Evolutionary conservation across 83 land plant species (phyloP).

Genomic region (Larix sibirica): DNA sequence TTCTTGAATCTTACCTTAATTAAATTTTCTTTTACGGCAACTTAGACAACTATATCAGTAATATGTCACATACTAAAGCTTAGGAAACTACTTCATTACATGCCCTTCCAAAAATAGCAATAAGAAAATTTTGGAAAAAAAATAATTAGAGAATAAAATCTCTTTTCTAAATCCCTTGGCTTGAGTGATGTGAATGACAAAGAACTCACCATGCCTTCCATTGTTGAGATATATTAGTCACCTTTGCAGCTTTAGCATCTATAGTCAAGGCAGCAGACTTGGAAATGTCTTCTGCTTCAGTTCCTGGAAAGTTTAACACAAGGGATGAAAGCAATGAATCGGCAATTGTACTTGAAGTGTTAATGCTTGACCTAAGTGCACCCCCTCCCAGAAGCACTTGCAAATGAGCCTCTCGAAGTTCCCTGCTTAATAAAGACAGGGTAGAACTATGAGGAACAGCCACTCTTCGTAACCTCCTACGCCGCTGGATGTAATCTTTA

Average conservation of each 20-base stretch:
- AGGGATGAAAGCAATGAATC: constrained; percentile 82
- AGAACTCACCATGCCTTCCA: constrained; percentile 50
- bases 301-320: constrained; percentile 59
- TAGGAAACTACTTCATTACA: not conserved
- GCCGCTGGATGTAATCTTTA: constrained; percentile 68
- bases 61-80: not conserved
- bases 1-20: no score
- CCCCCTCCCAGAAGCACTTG: constrained; percentile 82
- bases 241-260: constrained; percentile 35
- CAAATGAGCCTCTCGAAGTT: constrained; percentile 86
- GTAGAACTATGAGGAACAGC: constrained; percentile 71
- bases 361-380: constrained; percentile 37
- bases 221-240: constrained; percentile 25
- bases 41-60: not conserved
- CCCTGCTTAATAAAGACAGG: constrained; percentile 75
- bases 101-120: not conserved
- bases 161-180: no score
- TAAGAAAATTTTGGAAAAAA: not conserved
- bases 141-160: not conserved
- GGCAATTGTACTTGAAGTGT: constrained; percentile 22
- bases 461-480: constrained; percentile 67
- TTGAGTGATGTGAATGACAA: not conserved
- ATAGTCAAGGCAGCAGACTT: constrained; percentile 45
- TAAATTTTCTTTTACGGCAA: not conserved
- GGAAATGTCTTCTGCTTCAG: constrained; percentile 68